Conservation (phyloP, 2,329 filamentous ascomycete genomes). For the Alternaria infectoria region DNA sequence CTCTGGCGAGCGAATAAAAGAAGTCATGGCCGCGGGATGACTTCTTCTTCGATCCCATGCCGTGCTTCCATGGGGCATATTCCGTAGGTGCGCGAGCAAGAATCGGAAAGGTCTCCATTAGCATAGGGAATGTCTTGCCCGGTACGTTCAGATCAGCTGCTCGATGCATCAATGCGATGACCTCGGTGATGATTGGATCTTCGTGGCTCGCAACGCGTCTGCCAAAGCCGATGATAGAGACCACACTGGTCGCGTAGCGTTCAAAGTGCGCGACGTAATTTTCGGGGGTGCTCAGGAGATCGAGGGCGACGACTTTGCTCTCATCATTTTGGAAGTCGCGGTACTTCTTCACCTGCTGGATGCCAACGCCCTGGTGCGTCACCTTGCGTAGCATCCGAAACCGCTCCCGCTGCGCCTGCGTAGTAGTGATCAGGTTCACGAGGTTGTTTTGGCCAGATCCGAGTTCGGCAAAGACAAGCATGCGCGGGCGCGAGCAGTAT, state of each 20-base stretch:
- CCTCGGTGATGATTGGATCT: slow-evolving; percentile 66
- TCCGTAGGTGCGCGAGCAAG: slow-evolving; percentile 63
- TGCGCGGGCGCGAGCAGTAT: slow-evolving; percentile 59
- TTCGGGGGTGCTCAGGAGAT: slow-evolving; percentile 53
- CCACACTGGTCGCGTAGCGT: slow-evolving; percentile 60
- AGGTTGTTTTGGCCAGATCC: slow-evolving; percentile 45
- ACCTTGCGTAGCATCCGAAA: slow-evolving; percentile 42
- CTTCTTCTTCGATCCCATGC: slow-evolving; percentile 33
- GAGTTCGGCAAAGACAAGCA: slow-evolving; percentile 54
- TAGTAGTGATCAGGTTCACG: slow-evolving; percentile 44
- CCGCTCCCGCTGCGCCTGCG: slow-evolving; percentile 36
- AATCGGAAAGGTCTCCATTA: slow-evolving; percentile 63
- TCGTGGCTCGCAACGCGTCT: slow-evolving; percentile 57
- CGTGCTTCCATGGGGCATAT: slow-evolving; percentile 46
- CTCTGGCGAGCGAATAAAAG: slow-evolving; percentile 42
- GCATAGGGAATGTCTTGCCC: slow-evolving; percentile 63
- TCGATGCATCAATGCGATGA: slow-evolving; percentile 64
- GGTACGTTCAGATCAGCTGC: slow-evolving; percentile 60
- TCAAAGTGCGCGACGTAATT: slow-evolving; percentile 62
- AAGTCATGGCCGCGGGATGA: slow-evolving; percentile 42
- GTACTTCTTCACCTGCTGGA: slow-evolving; percentile 62
- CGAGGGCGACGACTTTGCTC: slow-evolving; percentile 59
- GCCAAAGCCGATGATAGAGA: slow-evolving; percentile 64
- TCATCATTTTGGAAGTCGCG: slow-evolving; percentile 66
- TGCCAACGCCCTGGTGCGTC: slow-evolving; percentile 45